Evolutionary conservation across 2,329 filamentous ascomycete species (phyloP).

Genomic region (Conoideocrella luteorostrata): DNA sequence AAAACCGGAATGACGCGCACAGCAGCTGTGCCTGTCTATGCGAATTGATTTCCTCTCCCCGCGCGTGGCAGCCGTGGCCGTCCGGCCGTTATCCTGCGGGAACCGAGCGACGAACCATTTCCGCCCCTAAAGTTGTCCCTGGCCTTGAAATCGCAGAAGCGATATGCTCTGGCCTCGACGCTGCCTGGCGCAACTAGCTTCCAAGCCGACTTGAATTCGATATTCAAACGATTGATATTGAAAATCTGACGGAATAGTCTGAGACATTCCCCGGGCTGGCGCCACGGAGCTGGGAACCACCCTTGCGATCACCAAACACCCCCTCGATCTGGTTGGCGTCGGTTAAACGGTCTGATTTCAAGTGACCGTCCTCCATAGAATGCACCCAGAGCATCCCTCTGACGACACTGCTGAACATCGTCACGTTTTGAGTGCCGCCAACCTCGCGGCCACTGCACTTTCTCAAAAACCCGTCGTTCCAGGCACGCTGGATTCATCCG

Average conservation of each 20-base stretch:
- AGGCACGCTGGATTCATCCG: slow-evolving; percentile 6
- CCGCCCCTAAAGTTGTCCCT: neutral
- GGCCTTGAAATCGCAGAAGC: neutral
- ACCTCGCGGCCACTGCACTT: neutral
- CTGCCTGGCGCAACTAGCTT: neutral
- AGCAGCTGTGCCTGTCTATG: neutral
- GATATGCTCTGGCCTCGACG: slow-evolving; percentile 5
- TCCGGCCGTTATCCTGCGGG: slow-evolving; percentile 2
- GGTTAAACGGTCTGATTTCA: neutral
- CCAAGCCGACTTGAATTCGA: too few relatives aligned
- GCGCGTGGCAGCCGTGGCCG: neutral
- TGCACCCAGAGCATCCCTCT: slow-evolving; percentile 3
- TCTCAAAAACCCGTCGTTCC: neutral
- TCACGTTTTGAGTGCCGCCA: neutral
- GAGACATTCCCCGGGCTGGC: slow-evolving; percentile 3
- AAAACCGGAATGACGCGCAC: neutral
- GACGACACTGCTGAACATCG: neutral
- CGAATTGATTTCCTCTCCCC: neutral
- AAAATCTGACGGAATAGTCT: slow-evolving; percentile 1
- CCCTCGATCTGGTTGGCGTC: neutral
- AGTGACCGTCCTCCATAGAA: neutral
- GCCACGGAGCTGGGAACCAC: slow-evolving; percentile 1
- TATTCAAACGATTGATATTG: too few relatives aligned
- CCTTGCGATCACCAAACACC: neutral
- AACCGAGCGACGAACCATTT: neutral